phyloP scores from a whole-genome alignment of 768 basidiomycete species.

The Megacollybia marginata region DNA sequence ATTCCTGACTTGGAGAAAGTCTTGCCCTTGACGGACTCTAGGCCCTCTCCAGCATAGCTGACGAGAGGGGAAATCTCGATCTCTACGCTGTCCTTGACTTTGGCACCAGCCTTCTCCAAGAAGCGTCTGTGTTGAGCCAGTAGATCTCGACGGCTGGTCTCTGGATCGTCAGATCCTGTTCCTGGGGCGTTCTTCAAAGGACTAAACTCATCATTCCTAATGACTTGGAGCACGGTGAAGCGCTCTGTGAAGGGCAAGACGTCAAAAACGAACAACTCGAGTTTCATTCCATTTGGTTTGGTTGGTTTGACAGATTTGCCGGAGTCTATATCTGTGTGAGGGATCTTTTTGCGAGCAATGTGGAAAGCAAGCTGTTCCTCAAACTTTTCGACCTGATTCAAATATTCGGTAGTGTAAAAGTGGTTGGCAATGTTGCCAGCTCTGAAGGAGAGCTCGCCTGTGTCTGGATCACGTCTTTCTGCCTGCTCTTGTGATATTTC shows the following conservation, averaged over 20 bases:
- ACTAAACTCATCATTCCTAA: constrained; percentile 86
- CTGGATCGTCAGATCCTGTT: constrained; percentile 81
- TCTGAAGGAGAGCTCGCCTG: constrained; percentile 80
- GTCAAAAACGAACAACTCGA: constrained; percentile 98
- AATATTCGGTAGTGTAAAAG: constrained; percentile 87
- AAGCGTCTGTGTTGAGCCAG: constrained; percentile 83
- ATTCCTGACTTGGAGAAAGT: constrained; percentile 69
- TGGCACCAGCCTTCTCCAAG: constrained; percentile 73
- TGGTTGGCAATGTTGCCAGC: constrained; percentile 98
- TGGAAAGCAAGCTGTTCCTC: constrained; percentile 92
- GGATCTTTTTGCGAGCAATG: constrained; percentile 97
- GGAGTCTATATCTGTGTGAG: constrained; percentile 63
- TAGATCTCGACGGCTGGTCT: constrained; percentile 85
- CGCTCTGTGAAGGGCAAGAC: constrained; percentile 87
- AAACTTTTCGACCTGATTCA: constrained; percentile 70
- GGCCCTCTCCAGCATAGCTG: constrained; percentile 88
- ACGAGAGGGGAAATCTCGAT: constrained; percentile 88
- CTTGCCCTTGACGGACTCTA: constrained; percentile 73
- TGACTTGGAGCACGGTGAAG: constrained; percentile 86
- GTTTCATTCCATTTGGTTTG: constrained; percentile 98
- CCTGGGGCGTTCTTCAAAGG: constrained; percentile 97
- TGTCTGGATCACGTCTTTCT: constrained; percentile 58
- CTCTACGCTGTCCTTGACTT: constrained; percentile 64
- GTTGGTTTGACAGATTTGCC: constrained; percentile 71
- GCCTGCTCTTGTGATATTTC: constrained; percentile 89